Conservation (phyloP, 768 basidiomycete genomes). For the Trametes cubensis region DNA sequence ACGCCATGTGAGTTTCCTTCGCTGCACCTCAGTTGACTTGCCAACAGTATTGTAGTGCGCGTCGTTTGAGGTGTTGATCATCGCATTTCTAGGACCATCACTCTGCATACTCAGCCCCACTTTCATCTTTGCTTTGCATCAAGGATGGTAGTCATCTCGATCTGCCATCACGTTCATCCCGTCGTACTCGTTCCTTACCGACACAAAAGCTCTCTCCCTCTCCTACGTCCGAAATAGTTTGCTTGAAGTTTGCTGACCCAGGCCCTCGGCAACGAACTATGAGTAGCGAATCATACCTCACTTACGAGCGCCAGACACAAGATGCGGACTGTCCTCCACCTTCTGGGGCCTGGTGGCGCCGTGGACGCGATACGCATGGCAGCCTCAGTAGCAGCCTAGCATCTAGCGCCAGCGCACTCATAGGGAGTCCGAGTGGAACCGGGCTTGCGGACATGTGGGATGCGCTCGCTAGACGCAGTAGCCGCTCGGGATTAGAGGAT, state of each 20-base stretch:
- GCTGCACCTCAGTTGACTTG: background rate
- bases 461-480: constrained; percentile 15
- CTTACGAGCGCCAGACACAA: background rate
- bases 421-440: constrained; percentile 15
- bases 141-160: constrained; percentile 49
- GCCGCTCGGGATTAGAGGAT: constrained; percentile 16
- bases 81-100: constrained; percentile 38
- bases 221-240: constrained; percentile 9
- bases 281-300: constrained; percentile 5
- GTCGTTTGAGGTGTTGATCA: background rate
- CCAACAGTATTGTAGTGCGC: background rate
- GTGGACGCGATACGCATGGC: constrained; percentile 21
- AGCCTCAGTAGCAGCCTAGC: constrained; percentile 15
- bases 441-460: constrained; percentile 21
- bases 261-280: constrained; percentile 9
- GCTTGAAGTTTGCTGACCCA: constrained; percentile 13
- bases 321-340: background rate
- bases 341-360: constrained; percentile 24
- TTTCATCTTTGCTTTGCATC: constrained; percentile 46
- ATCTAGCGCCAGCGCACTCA: constrained; percentile 11
- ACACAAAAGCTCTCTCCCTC: constrained; percentile 1
- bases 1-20: constrained; percentile 48
- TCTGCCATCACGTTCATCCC: constrained; percentile 29
- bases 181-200: constrained; percentile 4
- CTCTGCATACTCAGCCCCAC: constrained; percentile 43